phyloP scores from a whole-genome alignment of 805 yeast genomes.

The Priceomyces carsonii region DNA sequence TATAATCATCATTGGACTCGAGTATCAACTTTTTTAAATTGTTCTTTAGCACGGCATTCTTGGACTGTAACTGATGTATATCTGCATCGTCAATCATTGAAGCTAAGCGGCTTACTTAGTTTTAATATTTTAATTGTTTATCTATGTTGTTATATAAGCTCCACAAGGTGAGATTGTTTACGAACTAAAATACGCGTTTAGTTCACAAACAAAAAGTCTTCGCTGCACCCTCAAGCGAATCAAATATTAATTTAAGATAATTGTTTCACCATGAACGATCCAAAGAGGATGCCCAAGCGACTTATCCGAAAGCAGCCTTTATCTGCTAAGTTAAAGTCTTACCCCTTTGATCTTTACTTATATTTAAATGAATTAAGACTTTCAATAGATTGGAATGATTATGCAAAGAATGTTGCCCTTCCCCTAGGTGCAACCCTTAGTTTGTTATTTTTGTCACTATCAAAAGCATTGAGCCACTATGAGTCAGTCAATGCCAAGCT shows the following conservation, averaged over 20 bases:
- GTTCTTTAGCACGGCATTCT: slow-evolving; percentile 9
- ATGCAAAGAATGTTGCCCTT: slow-evolving; percentile 28
- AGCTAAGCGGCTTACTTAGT: no score
- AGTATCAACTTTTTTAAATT: slow-evolving; percentile 11
- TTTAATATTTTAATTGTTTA: no score
- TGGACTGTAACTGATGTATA: slow-evolving; percentile 7
- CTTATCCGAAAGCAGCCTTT: slow-evolving; percentile 29
- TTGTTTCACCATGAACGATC: no score
- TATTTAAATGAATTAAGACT: slow-evolving; percentile 35
- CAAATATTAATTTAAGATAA: no score
- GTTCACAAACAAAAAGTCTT: slow-evolving; percentile 5
- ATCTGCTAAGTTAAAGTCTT: slow-evolving; percentile 28
- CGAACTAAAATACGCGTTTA: slow-evolving; percentile 6
- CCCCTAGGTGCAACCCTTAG: slow-evolving; percentile 29
- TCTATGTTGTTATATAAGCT: no score
- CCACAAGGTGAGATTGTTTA: no score
- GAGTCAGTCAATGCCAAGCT: slow-evolving; percentile 24
- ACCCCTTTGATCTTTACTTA: slow-evolving; percentile 39
- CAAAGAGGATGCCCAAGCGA: slow-evolving; percentile 8
- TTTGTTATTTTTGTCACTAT: slow-evolving; percentile 15
- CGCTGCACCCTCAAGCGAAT: no score
- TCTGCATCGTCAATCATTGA: slow-evolving; percentile 11
- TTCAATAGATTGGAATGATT: slow-evolving; percentile 45
- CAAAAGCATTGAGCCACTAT: slow-evolving; percentile 26
- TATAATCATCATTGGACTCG: slow-evolving; percentile 9